Evolutionary conservation across 2,329 filamentous ascomycete genomes (phyloP), one percentile per base, ranked within the genome.

Genomic region (Epichloe bromicola): DNA sequence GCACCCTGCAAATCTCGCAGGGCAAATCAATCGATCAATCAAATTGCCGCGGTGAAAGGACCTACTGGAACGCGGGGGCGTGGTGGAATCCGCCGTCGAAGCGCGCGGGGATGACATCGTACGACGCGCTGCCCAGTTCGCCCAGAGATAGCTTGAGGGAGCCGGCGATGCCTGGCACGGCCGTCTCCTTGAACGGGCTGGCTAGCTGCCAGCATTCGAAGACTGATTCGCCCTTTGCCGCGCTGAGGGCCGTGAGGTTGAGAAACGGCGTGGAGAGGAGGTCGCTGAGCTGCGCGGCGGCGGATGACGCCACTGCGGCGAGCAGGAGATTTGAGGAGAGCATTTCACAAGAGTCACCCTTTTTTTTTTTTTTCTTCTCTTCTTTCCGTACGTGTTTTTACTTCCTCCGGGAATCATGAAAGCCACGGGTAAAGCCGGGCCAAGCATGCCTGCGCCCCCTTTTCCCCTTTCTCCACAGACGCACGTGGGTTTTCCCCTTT

Each of bases 131-230:
- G 1, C 54, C 56, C 1, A 59, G 46, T 15, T 59, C 50, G 5
- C 69, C 70, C 5, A 74, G 55, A 14, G 55, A 50, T 2, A 69
- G 54, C 34, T 48, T 19, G 55, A 50, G 7, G 1, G 67, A 54
- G 3, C 69, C 68, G 1, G 58, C 34, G 2, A 60, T 63, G 2
- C 69, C 70, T 6, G 65, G 50, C n/a, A 59, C 49, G 6, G 58
- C 51, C 8, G 66, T 64, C 3, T 62, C 56, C 7, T 17, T 20
- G 12, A 58, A 55, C 3, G 48, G 53, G 20, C 40, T 37, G 2
- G 45, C 40, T 3, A 74, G 56, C 51, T 70, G 65, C 71, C 71
- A 74, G 65, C 71, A 74, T 59, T 74, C 68, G 4, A 74, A 56
- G 7, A 62, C 63, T 8, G 72, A 74, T 4, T 60, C 59, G 50